Evolutionary conservation across 306 rosid species (phyloP), one percentile per base, ranked within the genome.

Genomic region (Astragalus membranaceus): DNA sequence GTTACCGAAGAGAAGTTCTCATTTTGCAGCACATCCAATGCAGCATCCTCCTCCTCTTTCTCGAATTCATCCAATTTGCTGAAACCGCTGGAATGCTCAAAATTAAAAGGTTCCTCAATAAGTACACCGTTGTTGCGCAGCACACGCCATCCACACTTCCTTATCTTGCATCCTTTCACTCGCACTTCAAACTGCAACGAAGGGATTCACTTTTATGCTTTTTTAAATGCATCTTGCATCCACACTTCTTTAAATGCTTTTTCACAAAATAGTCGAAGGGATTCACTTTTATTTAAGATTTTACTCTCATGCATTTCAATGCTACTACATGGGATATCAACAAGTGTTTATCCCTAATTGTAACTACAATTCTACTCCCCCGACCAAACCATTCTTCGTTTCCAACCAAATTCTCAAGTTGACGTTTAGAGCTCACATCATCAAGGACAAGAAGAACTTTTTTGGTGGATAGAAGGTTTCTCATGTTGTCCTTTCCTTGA

Each of bases 261-360:
- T 12, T 13, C 32, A 58, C 48, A 47, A 16, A 78, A 78, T 36
- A 72, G 78, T 15, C 41, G 62, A 33, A 72, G 33, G 13, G 74
- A 44, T 29, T 78, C 70, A 26, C 41, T 53, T 23, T 10, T 3
- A 62, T 41, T 58, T 2, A 23, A 9, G 5, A 9, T 15, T 50
- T 36, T 72, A 46, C 26, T 36, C 44, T 55, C 73, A n/a, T 66
- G 66, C 35, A 37, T 37, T 36, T 52, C 16, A 53, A 64, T 13
- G 6, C 8, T 46, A 26, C 70, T 3, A 0, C n/a, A 29, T 64
- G 70, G 1, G 70, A 46, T 44, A 44, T 46, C 26, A 64, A n/a
- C 4, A 64, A 9, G 70, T 64, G 70, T 20, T 12, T 44, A 64
- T 64, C 70, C 55, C 56, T 64, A 44, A 55, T 64, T 9, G 70